Percentiles rank a stretch among this genome's conserved stretches.
Evolutionary conservation across 164 flowering plant genomes (phyloP).

Genomic region (Magnolia officinalis): DNA sequence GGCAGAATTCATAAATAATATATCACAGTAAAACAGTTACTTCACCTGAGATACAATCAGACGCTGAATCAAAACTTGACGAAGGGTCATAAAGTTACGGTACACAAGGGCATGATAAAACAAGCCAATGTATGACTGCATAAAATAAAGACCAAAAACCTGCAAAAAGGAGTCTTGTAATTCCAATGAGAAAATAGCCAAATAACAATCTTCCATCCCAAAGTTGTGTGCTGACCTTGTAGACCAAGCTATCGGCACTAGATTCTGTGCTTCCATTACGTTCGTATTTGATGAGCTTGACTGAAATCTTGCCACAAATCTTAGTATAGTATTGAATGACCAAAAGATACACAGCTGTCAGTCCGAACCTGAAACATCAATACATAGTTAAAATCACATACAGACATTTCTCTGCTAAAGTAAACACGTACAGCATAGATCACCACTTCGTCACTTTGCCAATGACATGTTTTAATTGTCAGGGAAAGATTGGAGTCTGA

Average conservation of each 20-base stretch:
- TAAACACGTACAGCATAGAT: too few species aligned
- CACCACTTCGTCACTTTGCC: too few species aligned
- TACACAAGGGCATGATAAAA: slow-evolving; percentile 86
- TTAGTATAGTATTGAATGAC: slow-evolving; percentile 65
- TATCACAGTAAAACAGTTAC: neutral
- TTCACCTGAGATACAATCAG: slow-evolving; percentile 77
- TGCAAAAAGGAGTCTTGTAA: slow-evolving; percentile 26
- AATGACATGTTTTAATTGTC: too few species aligned
- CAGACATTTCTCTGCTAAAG: too few species aligned
- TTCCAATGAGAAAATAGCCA: neutral
- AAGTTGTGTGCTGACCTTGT: slow-evolving; percentile 50
- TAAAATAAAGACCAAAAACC: slow-evolving; percentile 96
- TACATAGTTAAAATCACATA: neutral
- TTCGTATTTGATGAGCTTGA: slow-evolving; percentile 70
- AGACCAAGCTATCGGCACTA: slow-evolving; percentile 79
- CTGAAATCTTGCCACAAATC: slow-evolving; percentile 71
- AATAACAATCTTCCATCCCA: neutral
- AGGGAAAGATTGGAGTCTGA: too few species aligned
- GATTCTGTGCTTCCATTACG: slow-evolving; percentile 57
- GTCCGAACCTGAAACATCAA: slow-evolving; percentile 53
- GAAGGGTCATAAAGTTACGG: slow-evolving; percentile 74
- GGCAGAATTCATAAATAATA: neutral
- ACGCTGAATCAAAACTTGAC: slow-evolving; percentile 78
- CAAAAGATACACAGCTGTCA: slow-evolving; percentile 71
- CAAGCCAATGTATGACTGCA: slow-evolving; percentile 90